phyloP scores from a whole-genome alignment of 805 yeast genomes.

The Hanseniaspora mollemarum region DNA sequence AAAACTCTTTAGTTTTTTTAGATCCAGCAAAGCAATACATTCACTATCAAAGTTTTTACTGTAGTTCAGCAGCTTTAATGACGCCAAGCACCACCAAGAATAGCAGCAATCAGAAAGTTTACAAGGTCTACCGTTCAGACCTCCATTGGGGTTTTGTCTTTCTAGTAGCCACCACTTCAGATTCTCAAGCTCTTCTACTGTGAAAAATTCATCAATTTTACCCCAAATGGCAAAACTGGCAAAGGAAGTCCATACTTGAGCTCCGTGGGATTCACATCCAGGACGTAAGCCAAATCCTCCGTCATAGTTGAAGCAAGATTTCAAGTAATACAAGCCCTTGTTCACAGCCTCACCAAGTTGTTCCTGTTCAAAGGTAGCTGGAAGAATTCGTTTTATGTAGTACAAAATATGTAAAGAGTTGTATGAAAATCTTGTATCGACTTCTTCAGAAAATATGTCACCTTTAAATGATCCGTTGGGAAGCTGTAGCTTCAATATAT shows the following conservation, averaged over 20 bases:
- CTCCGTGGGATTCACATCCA: conserved; percentile 91
- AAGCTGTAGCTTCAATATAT: conserved; percentile 32
- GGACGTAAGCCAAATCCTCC: conserved; percentile 93
- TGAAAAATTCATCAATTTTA: conserved; percentile 38
- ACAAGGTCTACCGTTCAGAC: conserved; percentile 92
- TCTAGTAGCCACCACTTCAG: conserved; percentile 84
- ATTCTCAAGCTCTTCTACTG: conserved; percentile 32
- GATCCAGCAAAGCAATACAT: conserved; percentile 53
- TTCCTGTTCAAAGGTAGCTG: background rate
- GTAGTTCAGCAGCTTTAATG: conserved; percentile 38
- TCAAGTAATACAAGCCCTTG: conserved; percentile 54
- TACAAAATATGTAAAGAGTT: conserved; percentile 66
- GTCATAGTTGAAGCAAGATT: conserved; percentile 74
- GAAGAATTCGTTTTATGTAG: background rate
- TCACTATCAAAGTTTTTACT: conserved; percentile 25
- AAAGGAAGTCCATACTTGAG: conserved; percentile 77
- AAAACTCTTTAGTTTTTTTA: conserved; percentile 47
- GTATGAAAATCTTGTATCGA: conserved; percentile 84
- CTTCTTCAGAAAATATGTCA: conserved; percentile 71
- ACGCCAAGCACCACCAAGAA: conserved; percentile 91
- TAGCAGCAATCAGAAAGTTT: conserved; percentile 96
- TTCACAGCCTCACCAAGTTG: conserved; percentile 38
- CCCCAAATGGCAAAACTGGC: conserved; percentile 66
- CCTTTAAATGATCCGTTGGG: conserved; percentile 72
- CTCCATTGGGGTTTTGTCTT: conserved; percentile 76